Base-by-base conservation (phyloP, 1,139 yeast genomes). In the Scheffersomyces illinoinensis region DNA sequence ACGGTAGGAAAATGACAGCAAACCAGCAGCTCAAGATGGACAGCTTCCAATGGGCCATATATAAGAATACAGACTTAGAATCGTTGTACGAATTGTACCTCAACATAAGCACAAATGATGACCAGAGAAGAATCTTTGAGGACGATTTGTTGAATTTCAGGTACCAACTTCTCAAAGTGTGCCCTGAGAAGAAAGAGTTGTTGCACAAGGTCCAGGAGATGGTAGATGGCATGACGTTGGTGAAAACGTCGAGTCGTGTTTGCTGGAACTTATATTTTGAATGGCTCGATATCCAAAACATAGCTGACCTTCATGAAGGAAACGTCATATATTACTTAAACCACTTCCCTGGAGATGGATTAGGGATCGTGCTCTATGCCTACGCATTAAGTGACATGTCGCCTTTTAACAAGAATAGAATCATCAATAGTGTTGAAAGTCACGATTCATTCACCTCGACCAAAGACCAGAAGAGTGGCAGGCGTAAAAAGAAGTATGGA, bases 221-320 rank as follows among this genome's bases (percentile, higher is more conserved):
- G 81, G 85, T 87, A 0, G 89, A 86, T 21, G 97, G 90, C 50
- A 85, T 93, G 88, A 86, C 93, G 3, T 74, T 89, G 33, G 85
- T 95, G 17, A 83, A 85, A 51, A 84, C 88, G 18, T 61, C 62
- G 33, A 86, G 88, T 26, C 76, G 83, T 39, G 76, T 84, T 50
- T 92, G 95, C 1, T 95, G 97, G 97, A 80, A 83, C 55, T 70
- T 89, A 17, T 86, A 86, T 65, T 85, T 93, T 64, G 97, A 95
- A 66, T 90, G 95, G 89, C 65, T 75, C 47, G 97, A 95, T 70
- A 82, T 81, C 8, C 71, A 70, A 3, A 75, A 79, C 10, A 71
- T 92, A 17, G 65, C 65, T 8, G 82, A 83, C 2, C 70, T 91
- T 56, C 88, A 88, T 55, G 69, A 80, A 39, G 78, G 75, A 3